Percentiles rank a stretch among this genome's conserved stretches.
phyloP scores from a whole-genome alignment of 2,329 filamentous ascomycete genomes.

The Exophiala phaeomuriformis region DNA sequence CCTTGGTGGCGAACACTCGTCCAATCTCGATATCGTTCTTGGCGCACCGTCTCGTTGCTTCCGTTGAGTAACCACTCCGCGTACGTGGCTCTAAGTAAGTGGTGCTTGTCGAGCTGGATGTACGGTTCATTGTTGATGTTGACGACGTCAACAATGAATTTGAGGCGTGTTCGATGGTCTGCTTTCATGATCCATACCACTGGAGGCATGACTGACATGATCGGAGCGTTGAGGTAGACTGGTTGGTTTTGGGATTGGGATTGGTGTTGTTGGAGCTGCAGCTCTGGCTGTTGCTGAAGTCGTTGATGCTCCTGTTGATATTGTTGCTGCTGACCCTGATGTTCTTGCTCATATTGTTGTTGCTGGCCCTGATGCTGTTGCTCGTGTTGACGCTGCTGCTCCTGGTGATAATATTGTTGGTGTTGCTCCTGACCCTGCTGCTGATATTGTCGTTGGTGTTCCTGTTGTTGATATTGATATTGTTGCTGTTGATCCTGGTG shows the following conservation, averaged over 20 bases:
- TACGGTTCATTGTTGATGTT: constrained; percentile 7
- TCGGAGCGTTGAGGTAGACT: background rate
- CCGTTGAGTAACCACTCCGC: background rate
- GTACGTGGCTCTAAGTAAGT: constrained; percentile 7
- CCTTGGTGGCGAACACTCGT: background rate
- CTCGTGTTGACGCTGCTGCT: too few species aligned
- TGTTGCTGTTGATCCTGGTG: too few species aligned
- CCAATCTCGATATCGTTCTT: background rate
- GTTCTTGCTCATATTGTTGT: too few species aligned
- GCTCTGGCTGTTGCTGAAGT: background rate
- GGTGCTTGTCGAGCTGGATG: constrained; percentile 1
- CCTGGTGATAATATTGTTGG: too few species aligned
- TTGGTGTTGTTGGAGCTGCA: background rate
- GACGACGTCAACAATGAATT: constrained; percentile 1
- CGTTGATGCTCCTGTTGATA: background rate
- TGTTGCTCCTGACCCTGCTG: too few species aligned
- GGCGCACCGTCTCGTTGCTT: constrained; percentile 8
- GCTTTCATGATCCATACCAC: constrained; percentile 4
- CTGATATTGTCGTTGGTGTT: too few species aligned
- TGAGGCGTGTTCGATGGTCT: constrained; percentile 6
- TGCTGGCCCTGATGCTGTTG: too few species aligned
- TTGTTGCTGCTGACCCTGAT: too few species aligned
- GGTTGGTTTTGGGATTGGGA: background rate
- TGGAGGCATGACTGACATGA: constrained; percentile 1
- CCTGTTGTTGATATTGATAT: too few species aligned